Conservation (phyloP, 805 yeast genomes). For the Saccharomycopsis fibuligera region DNA sequence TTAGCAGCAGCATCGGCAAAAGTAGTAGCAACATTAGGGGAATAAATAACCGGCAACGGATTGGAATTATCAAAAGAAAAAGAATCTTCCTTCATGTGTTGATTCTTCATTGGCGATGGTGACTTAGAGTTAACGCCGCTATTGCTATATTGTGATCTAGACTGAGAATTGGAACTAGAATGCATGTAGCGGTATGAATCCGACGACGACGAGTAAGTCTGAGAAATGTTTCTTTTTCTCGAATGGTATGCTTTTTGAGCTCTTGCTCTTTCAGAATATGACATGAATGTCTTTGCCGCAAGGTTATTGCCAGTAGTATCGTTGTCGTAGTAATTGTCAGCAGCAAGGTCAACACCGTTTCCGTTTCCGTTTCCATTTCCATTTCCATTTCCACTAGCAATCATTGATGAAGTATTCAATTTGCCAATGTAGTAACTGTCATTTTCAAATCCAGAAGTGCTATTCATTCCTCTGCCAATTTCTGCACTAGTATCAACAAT, state of each 20-base stretch:
- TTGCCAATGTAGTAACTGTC: not conserved
- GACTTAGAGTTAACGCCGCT: not conserved
- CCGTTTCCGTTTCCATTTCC: not conserved
- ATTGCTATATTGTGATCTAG: too few species aligned
- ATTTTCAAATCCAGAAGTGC: not conserved
- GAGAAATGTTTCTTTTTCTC: conserved; percentile 17
- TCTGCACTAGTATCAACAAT: conserved; percentile 10
- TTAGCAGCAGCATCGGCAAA: not conserved
- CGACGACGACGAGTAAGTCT: conserved; percentile 15
- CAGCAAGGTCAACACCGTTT: not conserved
- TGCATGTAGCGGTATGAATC: not conserved
- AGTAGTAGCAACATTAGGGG: not conserved
- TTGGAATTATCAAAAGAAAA: conserved; percentile 9
- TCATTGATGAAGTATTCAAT: not conserved
- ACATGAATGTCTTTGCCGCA: not conserved
- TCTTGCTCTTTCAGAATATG: conserved; percentile 10
- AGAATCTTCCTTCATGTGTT: conserved; percentile 11
- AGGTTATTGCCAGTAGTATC: not conserved
- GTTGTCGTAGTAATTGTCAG: not conserved
- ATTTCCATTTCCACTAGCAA: not conserved
- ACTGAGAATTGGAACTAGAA: not conserved
- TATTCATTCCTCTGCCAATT: conserved; percentile 7
- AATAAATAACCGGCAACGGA: conserved; percentile 15
- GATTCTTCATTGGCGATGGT: not conserved
- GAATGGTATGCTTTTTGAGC: conserved; percentile 19